phyloP scores from a whole-genome alignment of 805 yeast genomes.

The Kazachstania kunashirensis region DNA sequence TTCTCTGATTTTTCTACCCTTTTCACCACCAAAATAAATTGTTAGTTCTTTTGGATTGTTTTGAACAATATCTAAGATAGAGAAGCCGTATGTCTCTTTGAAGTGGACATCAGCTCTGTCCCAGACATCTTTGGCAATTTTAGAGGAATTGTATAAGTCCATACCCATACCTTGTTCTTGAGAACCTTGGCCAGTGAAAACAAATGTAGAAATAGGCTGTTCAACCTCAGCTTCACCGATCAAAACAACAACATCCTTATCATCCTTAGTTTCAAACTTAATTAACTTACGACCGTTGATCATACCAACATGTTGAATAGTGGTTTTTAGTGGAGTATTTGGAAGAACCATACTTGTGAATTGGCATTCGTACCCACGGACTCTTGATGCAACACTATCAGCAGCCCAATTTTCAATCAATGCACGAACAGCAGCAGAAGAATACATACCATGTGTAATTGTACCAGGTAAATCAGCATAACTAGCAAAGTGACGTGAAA shows the following conservation, averaged over 20 bases:
- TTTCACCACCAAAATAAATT: slow-evolving; percentile 95
- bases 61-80: slow-evolving; percentile 88
- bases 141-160: slow-evolving; percentile 88
- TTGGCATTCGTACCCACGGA: slow-evolving; percentile 81
- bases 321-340: slow-evolving; percentile 77
- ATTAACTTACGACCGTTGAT: slow-evolving; percentile 97
- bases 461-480: slow-evolving; percentile 95
- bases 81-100: slow-evolving; percentile 89
- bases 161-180: slow-evolving; percentile 99
- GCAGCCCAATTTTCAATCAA: slow-evolving; percentile 98
- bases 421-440: slow-evolving; percentile 90
- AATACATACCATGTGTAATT: slow-evolving; percentile 98
- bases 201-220: slow-evolving; percentile 93
- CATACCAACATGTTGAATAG: slow-evolving; percentile 95
- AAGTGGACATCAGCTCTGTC: slow-evolving; percentile 95
- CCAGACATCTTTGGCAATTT: slow-evolving; percentile 93
- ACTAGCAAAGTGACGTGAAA: slow-evolving; percentile 84
- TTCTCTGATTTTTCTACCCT: slow-evolving; percentile 88
- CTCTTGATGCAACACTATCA: slow-evolving; percentile 89
- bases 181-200: slow-evolving; percentile 99
- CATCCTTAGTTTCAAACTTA: slow-evolving; percentile 80
- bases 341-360: slow-evolving; percentile 98
- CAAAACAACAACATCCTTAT: slow-evolving; percentile 72
- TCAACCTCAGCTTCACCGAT: slow-evolving; percentile 97
- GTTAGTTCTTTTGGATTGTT: slow-evolving; percentile 94